Evolutionary conservation across 345 rosid species (phyloP).

Genomic region (Dimocarpus longan): DNA sequence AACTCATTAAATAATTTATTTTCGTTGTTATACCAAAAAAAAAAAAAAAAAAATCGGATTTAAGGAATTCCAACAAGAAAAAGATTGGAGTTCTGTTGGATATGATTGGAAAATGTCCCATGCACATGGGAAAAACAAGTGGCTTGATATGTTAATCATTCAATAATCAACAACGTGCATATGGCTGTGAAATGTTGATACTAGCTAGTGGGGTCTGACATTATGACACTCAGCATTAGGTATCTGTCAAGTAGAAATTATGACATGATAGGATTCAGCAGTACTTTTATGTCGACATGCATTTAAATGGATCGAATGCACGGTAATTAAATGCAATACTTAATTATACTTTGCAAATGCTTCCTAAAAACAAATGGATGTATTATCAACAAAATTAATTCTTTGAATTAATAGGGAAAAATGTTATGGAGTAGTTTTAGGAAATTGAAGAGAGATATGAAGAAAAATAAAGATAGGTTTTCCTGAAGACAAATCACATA

Average conservation of each 20-base stretch:
- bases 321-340: background rate
- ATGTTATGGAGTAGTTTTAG: too few species aligned
- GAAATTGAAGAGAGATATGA: too few species aligned
- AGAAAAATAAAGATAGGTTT: too few species aligned
- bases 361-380: too few species aligned
- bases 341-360: background rate
- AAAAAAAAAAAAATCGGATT: too few species aligned
- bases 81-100: background rate
- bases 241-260: background rate
- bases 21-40: background rate
- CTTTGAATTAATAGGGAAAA: too few species aligned
- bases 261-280: background rate
- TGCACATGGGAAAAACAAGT: background rate
- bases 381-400: too few species aligned
- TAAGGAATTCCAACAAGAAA: background rate
- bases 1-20: background rate
- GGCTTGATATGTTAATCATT: background rate
- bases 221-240: background rate
- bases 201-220: background rate
- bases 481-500: too few species aligned
- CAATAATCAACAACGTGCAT: background rate
- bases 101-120: slow-evolving; percentile 18
- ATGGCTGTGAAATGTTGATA: background rate
- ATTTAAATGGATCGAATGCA: too few species aligned
- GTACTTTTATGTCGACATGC: background rate